Conservation (phyloP, 139 green algal species). For the Tetradesmus lagerheimii region DNA sequence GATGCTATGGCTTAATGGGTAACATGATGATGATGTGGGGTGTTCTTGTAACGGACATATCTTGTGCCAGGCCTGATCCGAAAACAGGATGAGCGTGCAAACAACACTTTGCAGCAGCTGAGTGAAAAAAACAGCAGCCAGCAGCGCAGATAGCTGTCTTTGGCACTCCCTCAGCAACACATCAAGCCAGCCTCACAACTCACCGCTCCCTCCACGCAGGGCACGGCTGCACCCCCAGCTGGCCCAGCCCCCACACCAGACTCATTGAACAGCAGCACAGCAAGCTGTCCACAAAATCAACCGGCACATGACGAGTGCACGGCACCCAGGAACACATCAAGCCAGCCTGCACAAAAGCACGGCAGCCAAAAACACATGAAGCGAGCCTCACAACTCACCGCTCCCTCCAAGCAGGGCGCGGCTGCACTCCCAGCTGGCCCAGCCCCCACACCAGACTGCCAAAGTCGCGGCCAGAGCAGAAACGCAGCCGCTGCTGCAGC, state of each 20-base stretch:
- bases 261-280: conserved; percentile 4
- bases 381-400: not conserved
- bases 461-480: conserved; percentile 13
- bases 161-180: no score
- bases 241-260: conserved; percentile 1
- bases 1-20: no score
- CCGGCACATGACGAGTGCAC: not conserved
- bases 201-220: conserved; percentile 20
- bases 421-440: conserved; percentile 23
- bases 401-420: not conserved
- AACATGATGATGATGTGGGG: no score
- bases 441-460: conserved; percentile 5
- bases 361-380: not conserved
- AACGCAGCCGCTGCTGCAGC: conserved; percentile 6
- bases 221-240: conserved; percentile 29
- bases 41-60: no score
- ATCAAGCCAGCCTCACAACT: no score
- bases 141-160: no score
- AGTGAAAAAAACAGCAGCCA: no score
- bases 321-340: not conserved
- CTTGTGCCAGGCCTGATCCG: no score
- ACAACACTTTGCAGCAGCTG: no score
- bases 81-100: no score
- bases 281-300: no score
- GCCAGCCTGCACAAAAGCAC: no score